Base-by-base conservation (phyloP, 176 grass and related monocot genomes). In the Cenchrus purpureus region DNA sequence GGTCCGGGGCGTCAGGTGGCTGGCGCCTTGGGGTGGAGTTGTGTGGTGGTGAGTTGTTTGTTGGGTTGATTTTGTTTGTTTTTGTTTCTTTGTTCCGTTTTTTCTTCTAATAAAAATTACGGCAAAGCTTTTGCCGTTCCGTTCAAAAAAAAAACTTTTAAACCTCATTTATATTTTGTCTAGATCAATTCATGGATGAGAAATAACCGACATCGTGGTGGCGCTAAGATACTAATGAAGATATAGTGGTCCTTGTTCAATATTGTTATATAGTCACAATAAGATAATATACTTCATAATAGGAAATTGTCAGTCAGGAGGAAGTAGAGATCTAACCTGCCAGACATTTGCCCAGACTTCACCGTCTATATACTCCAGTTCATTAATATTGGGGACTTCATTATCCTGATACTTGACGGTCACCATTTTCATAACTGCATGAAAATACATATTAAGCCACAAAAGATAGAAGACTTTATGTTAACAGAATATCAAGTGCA, bases 301-400 rank as follows among this genome's bases (percentile, higher is more conserved):
- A 81, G 17, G 40, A 44, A 42, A 81, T 48, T 58, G 68, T 2
- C 69, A 76, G 62, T 12, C n/a, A 73, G 28, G 42, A 56, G 60
- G 29, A 79, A 53, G 43, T 84, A 71, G 73, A 72, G 66, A 73
- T 78, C 89, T 89, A 83, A 98, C 96, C 96, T 90, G 79, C 96
- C 96, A 98, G 54, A 98, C 86, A 86, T 98, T 98, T 85, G 96
- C 96, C 95, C 96, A 98, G 22, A 98, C 90, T 92, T 98, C 93
- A 34, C 91, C 96, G 76, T 93, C 90, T 85, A 98, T 83, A 88
- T 95, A 98, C 74, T 98, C 96, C 80, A 98, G 88, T 77, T 98
- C 96, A 81, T 98, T 98, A 79, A 98, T 75, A 79, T 62, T 90
- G 56, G 88, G 79, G 56, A 98, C 84, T 79, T 87, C 93, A 78